phyloP scores from a whole-genome alignment of 164 flowering plant genomes.

The Magnolia sinica region DNA sequence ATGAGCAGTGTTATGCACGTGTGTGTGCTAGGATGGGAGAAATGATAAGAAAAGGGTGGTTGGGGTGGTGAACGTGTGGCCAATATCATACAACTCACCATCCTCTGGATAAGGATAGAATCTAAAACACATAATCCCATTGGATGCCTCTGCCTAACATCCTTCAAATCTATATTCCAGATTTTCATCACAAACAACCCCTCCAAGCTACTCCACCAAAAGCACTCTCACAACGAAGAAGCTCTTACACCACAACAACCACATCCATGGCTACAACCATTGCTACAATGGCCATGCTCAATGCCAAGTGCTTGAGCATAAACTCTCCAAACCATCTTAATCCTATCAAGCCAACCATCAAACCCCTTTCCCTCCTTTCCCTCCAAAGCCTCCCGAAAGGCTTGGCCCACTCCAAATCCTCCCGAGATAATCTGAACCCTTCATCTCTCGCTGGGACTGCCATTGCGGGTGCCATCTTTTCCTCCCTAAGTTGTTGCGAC shows the following conservation, averaged over 20 bases:
- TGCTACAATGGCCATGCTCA: constrained; percentile 49
- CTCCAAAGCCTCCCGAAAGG: constrained; percentile 57
- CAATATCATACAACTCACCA: constrained; percentile 11
- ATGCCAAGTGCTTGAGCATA: constrained; percentile 41
- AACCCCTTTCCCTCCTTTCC: constrained; percentile 48
- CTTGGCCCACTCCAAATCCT: constrained; percentile 20
- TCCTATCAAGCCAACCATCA: constrained; percentile 36
- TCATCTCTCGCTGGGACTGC: constrained; percentile 38
- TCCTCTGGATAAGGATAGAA: constrained; percentile 32
- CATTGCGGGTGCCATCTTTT: constrained; percentile 60
- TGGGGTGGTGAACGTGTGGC: constrained; percentile 21
- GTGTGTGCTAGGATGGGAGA: neutral
- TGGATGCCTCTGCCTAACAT: constrained; percentile 15
- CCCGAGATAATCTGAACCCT: constrained; percentile 19
- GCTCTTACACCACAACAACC: neutral
- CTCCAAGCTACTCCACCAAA: neutral
- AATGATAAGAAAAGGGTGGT: constrained; percentile 24
- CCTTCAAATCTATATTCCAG: constrained; percentile 5
- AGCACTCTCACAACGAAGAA: neutral
- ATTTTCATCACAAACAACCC: neutral
- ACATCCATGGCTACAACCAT: constrained; percentile 33
- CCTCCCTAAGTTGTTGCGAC: constrained; percentile 53
- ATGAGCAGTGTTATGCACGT: neutral
- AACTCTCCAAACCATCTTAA: constrained; percentile 29
- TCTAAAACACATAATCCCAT: constrained; percentile 24